Base-by-base conservation (phyloP, 257 asterid genomes). In the Plantago ovata region DNA sequence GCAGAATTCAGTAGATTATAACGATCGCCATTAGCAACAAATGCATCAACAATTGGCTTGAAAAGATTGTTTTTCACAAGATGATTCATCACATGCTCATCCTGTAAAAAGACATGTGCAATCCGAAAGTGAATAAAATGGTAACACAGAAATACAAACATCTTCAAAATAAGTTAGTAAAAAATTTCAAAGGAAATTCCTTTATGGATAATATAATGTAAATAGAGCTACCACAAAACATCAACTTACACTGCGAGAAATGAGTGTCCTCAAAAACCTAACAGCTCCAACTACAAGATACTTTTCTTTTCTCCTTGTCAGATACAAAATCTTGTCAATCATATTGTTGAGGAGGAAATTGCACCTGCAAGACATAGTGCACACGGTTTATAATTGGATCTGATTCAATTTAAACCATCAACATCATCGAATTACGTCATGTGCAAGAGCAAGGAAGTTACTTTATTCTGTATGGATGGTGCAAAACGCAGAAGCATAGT, bases 1-100 rank as follows among this genome's bases (percentile, higher is more conserved):
- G 94, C 94, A 55, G 99, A 93, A 76, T 93, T 89, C 72, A 93
- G 80, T 71, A 93, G 96, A 81, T 93, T 93, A 72, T 93, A 89
- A 32, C 97, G 95, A 75, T 67, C 70, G 48, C 99, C 97, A 60
- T 93, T 93, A 28, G 81, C 89, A 70, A 93, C 81, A 70, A 93
- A 93, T 36, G 74, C 91, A 53, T 84, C 96, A 41, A 93, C 71
- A 74, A 93, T 76, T 42, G 97, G 99, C 73, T 81, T 86, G 67
- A 93, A 75, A 69, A 79, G 78, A 68, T 93, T 82, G 73, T 86
- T 79, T 81, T 76, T 84, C 39, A 69, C 97, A 56, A 93, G 36
- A 80, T 93, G 87, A 77, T 75, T 77, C 86, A 86, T 79, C 68
- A 89, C 75, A 67, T 86, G 88, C 78, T 89, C 97, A 81, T 93